These are phyloP conservation scores for Vanrija pseudolonga DNA, from an alignment of 1,284 basidiomycete species.

Conservation along the genomic window DNA sequence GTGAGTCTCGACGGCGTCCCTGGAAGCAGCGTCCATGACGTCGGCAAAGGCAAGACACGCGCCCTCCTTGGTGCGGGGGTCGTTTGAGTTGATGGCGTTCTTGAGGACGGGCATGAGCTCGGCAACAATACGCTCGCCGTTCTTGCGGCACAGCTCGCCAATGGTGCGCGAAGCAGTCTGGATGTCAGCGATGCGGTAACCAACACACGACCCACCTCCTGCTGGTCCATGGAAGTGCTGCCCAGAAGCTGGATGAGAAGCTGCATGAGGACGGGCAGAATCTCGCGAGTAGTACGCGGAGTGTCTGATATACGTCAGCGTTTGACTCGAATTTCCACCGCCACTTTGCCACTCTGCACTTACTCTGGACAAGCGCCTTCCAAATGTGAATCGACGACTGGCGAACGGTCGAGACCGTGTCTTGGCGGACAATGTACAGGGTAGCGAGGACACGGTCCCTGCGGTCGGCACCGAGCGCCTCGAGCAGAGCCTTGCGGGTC, in stretches of 20 bases:
- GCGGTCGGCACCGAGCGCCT: slow-evolving; percentile 83
- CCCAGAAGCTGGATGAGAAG: slow-evolving; percentile 73
- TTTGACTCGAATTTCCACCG: not conserved
- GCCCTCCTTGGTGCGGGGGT: slow-evolving; percentile 75
- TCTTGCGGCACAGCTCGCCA: slow-evolving; percentile 88
- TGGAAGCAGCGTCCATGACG: slow-evolving; percentile 82
- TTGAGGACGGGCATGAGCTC: slow-evolving; percentile 79
- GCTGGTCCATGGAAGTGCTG: slow-evolving; percentile 74
- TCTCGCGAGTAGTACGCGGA: slow-evolving; percentile 73
- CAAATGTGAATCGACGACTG: slow-evolving; percentile 94
- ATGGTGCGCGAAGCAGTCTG: slow-evolving; percentile 83
- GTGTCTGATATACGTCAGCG: slow-evolving; percentile 29
- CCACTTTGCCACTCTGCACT: slow-evolving; percentile 18
- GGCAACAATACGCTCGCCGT: slow-evolving; percentile 85
- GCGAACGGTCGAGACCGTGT: slow-evolving; percentile 83
- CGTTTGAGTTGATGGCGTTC: slow-evolving; percentile 63
- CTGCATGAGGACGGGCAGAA: slow-evolving; percentile 79
- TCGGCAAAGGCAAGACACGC: slow-evolving; percentile 85
- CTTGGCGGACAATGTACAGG: slow-evolving; percentile 87
- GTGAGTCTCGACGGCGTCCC: slow-evolving; percentile 80
- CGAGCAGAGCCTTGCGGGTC: slow-evolving; percentile 77
- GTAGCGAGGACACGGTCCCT: slow-evolving; percentile 87
- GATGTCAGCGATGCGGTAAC: slow-evolving; percentile 2
- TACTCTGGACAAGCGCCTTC: slow-evolving; percentile 91
- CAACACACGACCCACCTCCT: slow-evolving; percentile 62